Conservation (phyloP, 2,329 filamentous ascomycete species). For the Botrytis tulipae region DNA sequence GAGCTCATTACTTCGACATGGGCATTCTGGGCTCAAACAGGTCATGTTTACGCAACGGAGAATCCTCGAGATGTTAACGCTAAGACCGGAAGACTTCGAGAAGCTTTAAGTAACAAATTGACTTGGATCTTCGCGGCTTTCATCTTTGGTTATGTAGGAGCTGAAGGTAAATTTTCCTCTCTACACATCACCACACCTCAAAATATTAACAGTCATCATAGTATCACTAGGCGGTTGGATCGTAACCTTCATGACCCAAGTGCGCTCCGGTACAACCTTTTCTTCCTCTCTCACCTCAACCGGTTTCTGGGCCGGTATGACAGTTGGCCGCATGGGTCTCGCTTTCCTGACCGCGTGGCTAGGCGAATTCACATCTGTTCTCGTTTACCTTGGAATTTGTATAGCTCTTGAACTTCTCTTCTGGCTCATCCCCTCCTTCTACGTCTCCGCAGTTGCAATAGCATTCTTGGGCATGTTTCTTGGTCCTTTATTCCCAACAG, state of each 20-base stretch:
- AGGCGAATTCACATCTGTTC: conserved; percentile 69
- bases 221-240: conserved; percentile 78
- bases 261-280: conserved; percentile 69
- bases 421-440: conserved; percentile 77
- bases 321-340: conserved; percentile 68
- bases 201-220: conserved; percentile 19
- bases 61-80: conserved; percentile 45
- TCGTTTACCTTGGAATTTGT: conserved; percentile 61
- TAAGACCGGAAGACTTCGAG: conserved; percentile 28
- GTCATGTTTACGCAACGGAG: conserved; percentile 52
- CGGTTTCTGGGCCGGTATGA: conserved; percentile 83
- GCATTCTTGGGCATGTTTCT: conserved; percentile 75
- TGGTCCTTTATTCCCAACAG: conserved; percentile 75
- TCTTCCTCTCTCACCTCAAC: conserved; percentile 73
- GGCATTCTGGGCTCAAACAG: conserved; percentile 64
- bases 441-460: conserved; percentile 70
- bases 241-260: conserved; percentile 80
- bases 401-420: conserved; percentile 69
- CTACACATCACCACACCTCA: no score
- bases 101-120: conserved; percentile 43
- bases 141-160: conserved; percentile 74
- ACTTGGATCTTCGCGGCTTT: conserved; percentile 73
- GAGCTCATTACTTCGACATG: conserved; percentile 52
- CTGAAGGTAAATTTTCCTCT: conserved; percentile 47
- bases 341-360: conserved; percentile 75